Percentiles rank a stretch among this genome's conserved stretches.
These are phyloP conservation scores for Boletus holoroseus DNA, from an alignment of 1,284 basidiomycete species.

Conservation along the genomic window DNA sequence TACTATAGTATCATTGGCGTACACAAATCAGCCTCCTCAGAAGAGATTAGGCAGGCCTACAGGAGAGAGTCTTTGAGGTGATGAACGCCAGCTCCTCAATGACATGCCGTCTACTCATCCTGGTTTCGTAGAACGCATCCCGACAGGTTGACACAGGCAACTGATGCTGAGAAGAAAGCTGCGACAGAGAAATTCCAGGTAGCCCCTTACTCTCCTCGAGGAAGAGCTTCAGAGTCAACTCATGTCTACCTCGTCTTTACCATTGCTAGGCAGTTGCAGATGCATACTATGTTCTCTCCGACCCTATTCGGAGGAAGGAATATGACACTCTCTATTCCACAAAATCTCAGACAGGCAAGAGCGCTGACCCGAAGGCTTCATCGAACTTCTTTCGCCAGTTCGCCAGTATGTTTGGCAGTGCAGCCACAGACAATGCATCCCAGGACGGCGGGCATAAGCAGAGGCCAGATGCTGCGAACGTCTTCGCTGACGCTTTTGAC, in stretches of 20 bases:
- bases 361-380: slow-evolving; percentile 61
- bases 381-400: slow-evolving; percentile 77
- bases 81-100: slow-evolving; percentile 7
- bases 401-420: slow-evolving; percentile 56
- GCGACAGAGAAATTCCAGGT: slow-evolving; percentile 84
- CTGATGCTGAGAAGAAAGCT: slow-evolving; percentile 60
- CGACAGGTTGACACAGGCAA: slow-evolving; percentile 77
- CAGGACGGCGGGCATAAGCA: slow-evolving; percentile 34
- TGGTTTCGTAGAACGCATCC: slow-evolving; percentile 70
- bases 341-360: slow-evolving; percentile 45
- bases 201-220: slow-evolving; percentile 2
- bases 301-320: slow-evolving; percentile 70
- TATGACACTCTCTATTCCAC: slow-evolving; percentile 71
- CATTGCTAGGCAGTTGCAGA: slow-evolving; percentile 75
- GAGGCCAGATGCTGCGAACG: slow-evolving; percentile 71
- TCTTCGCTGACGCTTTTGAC: slow-evolving; percentile 88
- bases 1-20: slow-evolving; percentile 68
- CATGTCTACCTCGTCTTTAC: neutral
- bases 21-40: slow-evolving; percentile 53
- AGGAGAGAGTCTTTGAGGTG: slow-evolving; percentile 72
- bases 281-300: slow-evolving; percentile 93
- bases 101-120: slow-evolving; percentile 6
- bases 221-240: neutral
- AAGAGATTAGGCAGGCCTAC: slow-evolving; percentile 79
- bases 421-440: slow-evolving; percentile 30